These are phyloP conservation scores for Plectranthus barbatus DNA, from an alignment of 257 asterid genomes.

Conservation along the genomic window DNA sequence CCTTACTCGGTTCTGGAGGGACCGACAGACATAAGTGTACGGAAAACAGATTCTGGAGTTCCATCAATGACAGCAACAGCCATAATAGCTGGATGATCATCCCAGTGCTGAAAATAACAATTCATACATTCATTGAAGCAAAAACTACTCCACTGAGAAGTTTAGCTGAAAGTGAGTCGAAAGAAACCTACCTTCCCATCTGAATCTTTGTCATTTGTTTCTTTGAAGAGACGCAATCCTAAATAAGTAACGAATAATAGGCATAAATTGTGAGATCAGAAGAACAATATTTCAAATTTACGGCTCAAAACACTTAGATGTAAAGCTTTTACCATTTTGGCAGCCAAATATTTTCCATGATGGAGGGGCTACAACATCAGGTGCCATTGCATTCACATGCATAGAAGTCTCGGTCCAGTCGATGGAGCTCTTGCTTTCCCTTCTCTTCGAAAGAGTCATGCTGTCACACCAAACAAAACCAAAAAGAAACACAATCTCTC, in stretches of 20 bases:
- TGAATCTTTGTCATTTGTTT: slow-evolving; percentile 64
- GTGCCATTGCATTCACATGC: slow-evolving; percentile 56
- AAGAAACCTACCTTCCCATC: slow-evolving; percentile 50
- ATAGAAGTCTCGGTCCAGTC: slow-evolving; percentile 42
- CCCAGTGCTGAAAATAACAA: slow-evolving; percentile 44
- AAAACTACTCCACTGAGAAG: neutral
- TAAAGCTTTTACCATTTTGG: slow-evolving; percentile 47
- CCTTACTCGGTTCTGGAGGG: slow-evolving; percentile 82
- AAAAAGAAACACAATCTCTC: neutral
- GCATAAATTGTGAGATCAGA: neutral
- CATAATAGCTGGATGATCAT: slow-evolving; percentile 78
- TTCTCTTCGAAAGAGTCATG: slow-evolving; percentile 55
- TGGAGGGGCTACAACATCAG: slow-evolving; percentile 80
- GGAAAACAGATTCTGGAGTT: slow-evolving; percentile 86
- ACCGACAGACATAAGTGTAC: slow-evolving; percentile 74
- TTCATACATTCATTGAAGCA: neutral
- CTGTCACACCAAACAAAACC: slow-evolving; percentile 20
- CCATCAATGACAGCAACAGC: slow-evolving; percentile 82
- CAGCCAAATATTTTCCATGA: slow-evolving; percentile 88
- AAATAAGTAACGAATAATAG: slow-evolving; percentile 1
- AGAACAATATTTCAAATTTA: neutral
- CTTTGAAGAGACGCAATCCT: slow-evolving; percentile 92
- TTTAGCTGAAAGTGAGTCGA: neutral
- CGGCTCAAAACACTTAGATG: neutral
- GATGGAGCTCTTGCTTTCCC: slow-evolving; percentile 18